Conservation (phyloP, 2,329 filamentous ascomycete species). For the Alternaria panax region DNA sequence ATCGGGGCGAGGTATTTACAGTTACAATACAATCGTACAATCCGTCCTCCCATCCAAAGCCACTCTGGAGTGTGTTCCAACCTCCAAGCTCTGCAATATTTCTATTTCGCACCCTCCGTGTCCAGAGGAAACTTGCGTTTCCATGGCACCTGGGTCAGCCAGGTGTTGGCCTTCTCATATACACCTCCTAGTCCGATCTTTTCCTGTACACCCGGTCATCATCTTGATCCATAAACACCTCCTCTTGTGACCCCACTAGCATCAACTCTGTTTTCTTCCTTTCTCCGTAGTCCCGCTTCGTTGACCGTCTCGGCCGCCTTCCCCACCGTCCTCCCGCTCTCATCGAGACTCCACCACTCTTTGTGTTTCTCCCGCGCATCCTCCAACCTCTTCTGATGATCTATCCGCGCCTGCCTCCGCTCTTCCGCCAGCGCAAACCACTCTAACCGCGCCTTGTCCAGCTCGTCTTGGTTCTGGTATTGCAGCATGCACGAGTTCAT, state of each 20-base stretch:
- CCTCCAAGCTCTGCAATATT: too few relatives aligned
- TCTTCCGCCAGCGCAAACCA: constrained; percentile 85
- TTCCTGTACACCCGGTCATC: neutral
- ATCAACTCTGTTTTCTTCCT: constrained; percentile 31
- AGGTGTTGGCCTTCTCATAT: neutral
- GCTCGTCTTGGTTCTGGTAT: constrained; percentile 82
- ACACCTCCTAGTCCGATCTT: neutral
- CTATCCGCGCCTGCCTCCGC: constrained; percentile 71
- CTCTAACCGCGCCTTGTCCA: constrained; percentile 88
- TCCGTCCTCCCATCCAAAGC: too few relatives aligned
- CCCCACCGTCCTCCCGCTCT: constrained; percentile 43
- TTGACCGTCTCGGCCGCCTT: constrained; percentile 20
- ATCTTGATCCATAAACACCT: constrained; percentile 20
- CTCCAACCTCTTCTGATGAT: constrained; percentile 56
- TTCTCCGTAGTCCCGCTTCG: constrained; percentile 8
- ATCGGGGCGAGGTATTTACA: constrained; percentile 8
- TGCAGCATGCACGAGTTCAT: constrained; percentile 96
- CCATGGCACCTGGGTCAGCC: too few relatives aligned
- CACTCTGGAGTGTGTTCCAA: too few relatives aligned
- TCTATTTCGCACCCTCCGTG: too few relatives aligned
- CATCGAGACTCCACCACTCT: constrained; percentile 61
- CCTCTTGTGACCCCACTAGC: constrained; percentile 27
- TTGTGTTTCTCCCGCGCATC: constrained; percentile 57
- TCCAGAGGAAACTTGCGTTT: too few relatives aligned
- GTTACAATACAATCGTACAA: constrained; percentile 21